phyloP scores from a whole-genome alignment of 805 yeast species.

The Wickerhamiella azyma region DNA sequence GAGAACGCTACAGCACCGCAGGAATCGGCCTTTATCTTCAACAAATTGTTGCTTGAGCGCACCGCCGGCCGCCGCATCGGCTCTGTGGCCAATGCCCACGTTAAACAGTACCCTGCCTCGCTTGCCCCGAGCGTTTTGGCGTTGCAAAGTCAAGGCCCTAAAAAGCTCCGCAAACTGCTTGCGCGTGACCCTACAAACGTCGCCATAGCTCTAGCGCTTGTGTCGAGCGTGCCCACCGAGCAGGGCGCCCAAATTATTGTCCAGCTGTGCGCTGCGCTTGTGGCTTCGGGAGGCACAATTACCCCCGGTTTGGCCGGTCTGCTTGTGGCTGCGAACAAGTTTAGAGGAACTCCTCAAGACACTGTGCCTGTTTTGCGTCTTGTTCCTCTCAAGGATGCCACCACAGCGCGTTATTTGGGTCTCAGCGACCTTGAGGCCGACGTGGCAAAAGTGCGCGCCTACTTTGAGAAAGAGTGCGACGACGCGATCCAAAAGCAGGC shows the following conservation, averaged over 20 bases:
- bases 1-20: slow-evolving; percentile 20
- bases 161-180: not conserved
- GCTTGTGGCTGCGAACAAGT: slow-evolving; percentile 37
- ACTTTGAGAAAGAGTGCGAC: slow-evolving; percentile 6
- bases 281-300: slow-evolving; percentile 12
- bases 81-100: slow-evolving; percentile 15
- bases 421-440: not conserved
- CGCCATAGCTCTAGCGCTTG: slow-evolving; percentile 20
- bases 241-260: not conserved
- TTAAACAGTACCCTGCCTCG: slow-evolving; percentile 12
- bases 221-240: slow-evolving; percentile 14
- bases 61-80: slow-evolving; percentile 24
- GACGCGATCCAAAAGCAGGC: slow-evolving; percentile 1
- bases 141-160: not conserved
- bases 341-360: slow-evolving; percentile 6
- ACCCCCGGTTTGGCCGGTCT: slow-evolving; percentile 40
- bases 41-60: slow-evolving; percentile 30
- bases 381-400: slow-evolving; percentile 4
- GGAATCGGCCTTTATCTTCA: slow-evolving; percentile 27
- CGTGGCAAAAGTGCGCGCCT: slow-evolving; percentile 3
- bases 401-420: slow-evolving; percentile 4
- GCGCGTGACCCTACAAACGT: slow-evolving; percentile 18
- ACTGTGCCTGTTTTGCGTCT: not conserved
- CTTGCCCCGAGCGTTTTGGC: slow-evolving; percentile 14
- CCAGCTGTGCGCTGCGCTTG: slow-evolving; percentile 19